Conservation (phyloP, 2,329 filamentous ascomycete species). For the Ascomycota sp. region DNA sequence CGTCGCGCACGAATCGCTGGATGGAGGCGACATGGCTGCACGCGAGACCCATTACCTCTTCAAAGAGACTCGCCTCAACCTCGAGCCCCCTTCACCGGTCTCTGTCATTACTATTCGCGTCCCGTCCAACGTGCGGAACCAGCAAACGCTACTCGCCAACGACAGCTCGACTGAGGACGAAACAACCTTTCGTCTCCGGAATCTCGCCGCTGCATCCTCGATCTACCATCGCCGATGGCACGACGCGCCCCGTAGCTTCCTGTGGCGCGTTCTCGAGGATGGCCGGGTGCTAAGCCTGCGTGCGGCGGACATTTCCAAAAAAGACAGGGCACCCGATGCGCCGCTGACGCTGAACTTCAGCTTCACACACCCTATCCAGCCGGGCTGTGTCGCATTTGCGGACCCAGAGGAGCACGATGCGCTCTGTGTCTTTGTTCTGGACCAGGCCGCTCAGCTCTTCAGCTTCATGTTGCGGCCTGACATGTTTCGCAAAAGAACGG, state of each 20-base stretch:
- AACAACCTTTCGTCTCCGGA: constrained; percentile 47
- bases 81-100: constrained; percentile 50
- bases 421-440: constrained; percentile 61
- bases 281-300: constrained; percentile 65
- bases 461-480: constrained; percentile 68
- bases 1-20: constrained; percentile 7
- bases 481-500: constrained; percentile 51
- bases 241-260: constrained; percentile 60
- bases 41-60: constrained; percentile 46
- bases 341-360: constrained; percentile 58
- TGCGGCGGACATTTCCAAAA: constrained; percentile 60
- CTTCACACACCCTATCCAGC: constrained; percentile 53
- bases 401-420: constrained; percentile 62
- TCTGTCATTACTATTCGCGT: constrained; percentile 53
- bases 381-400: constrained; percentile 62
- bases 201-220: constrained; percentile 59
- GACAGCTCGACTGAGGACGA: constrained; percentile 40
- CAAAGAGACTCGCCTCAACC: constrained; percentile 72
- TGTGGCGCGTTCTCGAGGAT: constrained; percentile 78
- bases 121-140: constrained; percentile 27
- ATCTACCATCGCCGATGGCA: constrained; percentile 68
- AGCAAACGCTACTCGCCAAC: constrained; percentile 15
- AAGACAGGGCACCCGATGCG: constrained; percentile 43
- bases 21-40: constrained; percentile 52
- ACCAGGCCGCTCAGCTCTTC: constrained; percentile 59